These are phyloP conservation scores for Phytophthora hybrid DNA, from an alignment of 352 stramenopile species.

Conservation along the genomic window DNA sequence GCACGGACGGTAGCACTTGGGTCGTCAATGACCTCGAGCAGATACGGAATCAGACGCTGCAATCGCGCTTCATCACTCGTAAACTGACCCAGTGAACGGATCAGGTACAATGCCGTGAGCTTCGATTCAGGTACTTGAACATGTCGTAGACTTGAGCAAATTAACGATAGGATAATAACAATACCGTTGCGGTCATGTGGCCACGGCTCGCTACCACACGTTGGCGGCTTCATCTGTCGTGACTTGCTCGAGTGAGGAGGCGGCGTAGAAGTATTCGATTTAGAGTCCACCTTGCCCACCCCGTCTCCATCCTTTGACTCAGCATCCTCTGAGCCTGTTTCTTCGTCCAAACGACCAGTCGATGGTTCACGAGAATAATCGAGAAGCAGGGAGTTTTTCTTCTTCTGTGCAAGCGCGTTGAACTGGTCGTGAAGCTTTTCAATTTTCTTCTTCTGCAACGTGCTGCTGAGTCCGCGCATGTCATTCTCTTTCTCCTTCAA, in stretches of 20 bases:
- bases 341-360: conserved; percentile 37
- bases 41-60: conserved; percentile 94
- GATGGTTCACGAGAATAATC: conserved; percentile 56
- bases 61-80: conserved; percentile 95
- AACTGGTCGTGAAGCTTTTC: conserved; percentile 86
- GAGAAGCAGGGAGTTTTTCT: conserved; percentile 73
- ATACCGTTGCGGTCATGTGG: conserved; percentile 80
- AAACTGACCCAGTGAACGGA: conserved; percentile 90
- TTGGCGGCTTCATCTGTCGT: conserved; percentile 38
- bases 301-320: conserved; percentile 42
- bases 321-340: conserved; percentile 26
- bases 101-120: conserved; percentile 92
- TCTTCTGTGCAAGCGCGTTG: conserved; percentile 80
- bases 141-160: conserved; percentile 87
- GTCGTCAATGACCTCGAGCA: conserved; percentile 95
- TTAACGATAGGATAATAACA: conserved; percentile 86
- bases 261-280: conserved; percentile 20
- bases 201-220: conserved; percentile 42
- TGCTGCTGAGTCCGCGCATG: conserved; percentile 75
- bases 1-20: conserved; percentile 89
- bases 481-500: conserved; percentile 76
- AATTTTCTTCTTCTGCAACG: conserved; percentile 86
- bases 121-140: conserved; percentile 89
- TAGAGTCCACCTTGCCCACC: conserved; percentile 22
- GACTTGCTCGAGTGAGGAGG: conserved; percentile 33